These are phyloP conservation scores for Puccinia brachypodii DNA, from an alignment of 1,284 basidiomycete genomes.

Conservation along the genomic window DNA sequence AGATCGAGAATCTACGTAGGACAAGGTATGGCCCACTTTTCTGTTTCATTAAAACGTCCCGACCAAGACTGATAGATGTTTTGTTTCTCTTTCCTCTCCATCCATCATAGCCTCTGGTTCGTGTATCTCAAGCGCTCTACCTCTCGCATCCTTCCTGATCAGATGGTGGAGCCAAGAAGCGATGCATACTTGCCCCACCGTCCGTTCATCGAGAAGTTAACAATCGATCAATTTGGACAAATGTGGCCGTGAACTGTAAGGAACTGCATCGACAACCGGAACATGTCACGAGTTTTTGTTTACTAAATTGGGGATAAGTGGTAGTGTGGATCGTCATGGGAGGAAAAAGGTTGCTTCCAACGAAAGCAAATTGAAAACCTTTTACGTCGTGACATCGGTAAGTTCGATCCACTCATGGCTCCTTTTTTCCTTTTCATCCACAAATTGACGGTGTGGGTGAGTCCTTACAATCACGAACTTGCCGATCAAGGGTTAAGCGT, in stretches of 20 bases:
- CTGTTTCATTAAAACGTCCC: not conserved
- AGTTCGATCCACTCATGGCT: slow-evolving; percentile 53
- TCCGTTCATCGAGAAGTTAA: slow-evolving; percentile 88
- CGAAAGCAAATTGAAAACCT: slow-evolving; percentile 99
- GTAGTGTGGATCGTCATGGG: slow-evolving; percentile 87
- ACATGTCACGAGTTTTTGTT: slow-evolving; percentile 96
- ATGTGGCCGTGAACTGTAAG: slow-evolving; percentile 95
- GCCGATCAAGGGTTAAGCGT: no score
- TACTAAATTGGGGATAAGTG: slow-evolving; percentile 97
- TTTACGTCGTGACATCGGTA: slow-evolving; percentile 90
- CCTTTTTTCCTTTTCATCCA: not conserved
- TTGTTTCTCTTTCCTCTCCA: slow-evolving; percentile 1
- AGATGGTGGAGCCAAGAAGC: slow-evolving; percentile 68
- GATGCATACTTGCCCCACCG: slow-evolving; percentile 97
- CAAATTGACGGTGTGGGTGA: no score
- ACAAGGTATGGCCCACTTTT: slow-evolving; percentile 67
- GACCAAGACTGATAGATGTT: not conserved
- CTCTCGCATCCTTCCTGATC: slow-evolving; percentile 86
- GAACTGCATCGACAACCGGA: slow-evolving; percentile 99
- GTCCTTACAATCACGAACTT: no score
- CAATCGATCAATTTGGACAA: slow-evolving; percentile 96
- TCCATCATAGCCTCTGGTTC: slow-evolving; percentile 73
- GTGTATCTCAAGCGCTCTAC: slow-evolving; percentile 88
- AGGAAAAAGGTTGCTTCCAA: slow-evolving; percentile 98
- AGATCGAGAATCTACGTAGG: slow-evolving; percentile 91